These are phyloP conservation scores for Colletotrichum musicola DNA, from an alignment of 2,329 filamentous ascomycete species.

Conservation along the genomic window DNA sequence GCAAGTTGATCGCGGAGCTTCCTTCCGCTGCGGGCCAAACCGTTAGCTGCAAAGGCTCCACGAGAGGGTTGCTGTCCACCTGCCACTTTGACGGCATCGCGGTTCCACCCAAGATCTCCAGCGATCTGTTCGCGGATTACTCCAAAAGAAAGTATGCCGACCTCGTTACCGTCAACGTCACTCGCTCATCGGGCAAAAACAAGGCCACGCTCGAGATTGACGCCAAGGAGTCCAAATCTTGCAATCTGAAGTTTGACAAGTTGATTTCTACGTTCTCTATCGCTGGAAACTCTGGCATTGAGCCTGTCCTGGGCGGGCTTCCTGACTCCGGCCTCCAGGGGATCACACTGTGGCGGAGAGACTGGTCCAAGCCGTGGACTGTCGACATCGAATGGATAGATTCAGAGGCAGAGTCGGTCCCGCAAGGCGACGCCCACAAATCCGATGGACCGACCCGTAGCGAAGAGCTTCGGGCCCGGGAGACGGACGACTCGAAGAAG, in stretches of 20 bases:
- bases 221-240: slow-evolving; percentile 82
- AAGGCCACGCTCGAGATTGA: slow-evolving; percentile 74
- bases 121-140: slow-evolving; percentile 53
- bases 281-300: slow-evolving; percentile 67
- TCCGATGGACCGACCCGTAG: slow-evolving; percentile 21
- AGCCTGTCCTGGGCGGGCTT: slow-evolving; percentile 74
- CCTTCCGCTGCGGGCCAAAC: slow-evolving; percentile 77
- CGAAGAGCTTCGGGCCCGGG: slow-evolving; percentile 45
- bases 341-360: slow-evolving; percentile 84
- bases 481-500: slow-evolving; percentile 53
- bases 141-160: slow-evolving; percentile 55
- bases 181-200: slow-evolving; percentile 51
- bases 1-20: slow-evolving; percentile 74
- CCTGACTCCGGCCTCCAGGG: slow-evolving; percentile 74
- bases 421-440: neutral
- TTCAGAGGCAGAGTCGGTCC: slow-evolving; percentile 31
- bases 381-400: slow-evolving; percentile 78
- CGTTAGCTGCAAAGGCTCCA: slow-evolving; percentile 63
- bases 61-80: slow-evolving; percentile 62
- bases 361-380: slow-evolving; percentile 82
- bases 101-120: slow-evolving; percentile 65
- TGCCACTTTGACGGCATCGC: slow-evolving; percentile 78
- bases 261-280: slow-evolving; percentile 76
- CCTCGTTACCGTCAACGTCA: slow-evolving; percentile 77
- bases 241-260: slow-evolving; percentile 78